Base-by-base conservation (phyloP, 1,284 basidiomycete species). In the Ceratobasidium sp. region DNA sequence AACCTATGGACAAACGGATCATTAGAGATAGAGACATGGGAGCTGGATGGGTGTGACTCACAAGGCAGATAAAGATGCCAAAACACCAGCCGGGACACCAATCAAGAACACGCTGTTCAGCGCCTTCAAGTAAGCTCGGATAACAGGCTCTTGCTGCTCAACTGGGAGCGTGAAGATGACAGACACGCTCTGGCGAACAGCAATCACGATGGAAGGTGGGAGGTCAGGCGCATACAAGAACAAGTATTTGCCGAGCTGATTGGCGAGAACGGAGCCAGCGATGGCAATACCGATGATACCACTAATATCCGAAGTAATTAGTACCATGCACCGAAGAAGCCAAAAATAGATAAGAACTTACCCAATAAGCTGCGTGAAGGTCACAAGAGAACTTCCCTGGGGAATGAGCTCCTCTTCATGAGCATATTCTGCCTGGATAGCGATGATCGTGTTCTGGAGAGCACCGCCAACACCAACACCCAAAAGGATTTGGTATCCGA, bases 401-500 rank as follows among this genome's bases (percentile, higher is more conserved):
- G 76, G 75, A 21, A 77, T 70, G 55, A 76, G 57, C 7, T 72
- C 76, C 9, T 73, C 57, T 28, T 75, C 73, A 66, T 81, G 76
- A 3, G 79, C 77, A 71, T 81, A 83, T 70, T 84, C 83, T 1
- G 82, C 83, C 75, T 84, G 83, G 2, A 84, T 80, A 14, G 83
- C 80, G 26, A 84, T 79, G 50, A 84, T 76, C 9, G 80, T 79
- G 73, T 82, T 82, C 74, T 80, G 78, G 23, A 80, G 62, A 3
- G 74, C 71, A 26, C 76, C 75, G 38, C 76, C 76, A 35, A 76
- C 44, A 44, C 76, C 75, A 4, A 75, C 46, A 49, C 77, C 81
- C n/a, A 82, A 76, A 30, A 85, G 77, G 72, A 85, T 82, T 76
- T 85, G 83, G 79, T 77, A 84, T 0, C 84, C 84, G 69, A 83